Conservation (phyloP, 805 yeast species). For the Scheffersomyces amazonensis region DNA sequence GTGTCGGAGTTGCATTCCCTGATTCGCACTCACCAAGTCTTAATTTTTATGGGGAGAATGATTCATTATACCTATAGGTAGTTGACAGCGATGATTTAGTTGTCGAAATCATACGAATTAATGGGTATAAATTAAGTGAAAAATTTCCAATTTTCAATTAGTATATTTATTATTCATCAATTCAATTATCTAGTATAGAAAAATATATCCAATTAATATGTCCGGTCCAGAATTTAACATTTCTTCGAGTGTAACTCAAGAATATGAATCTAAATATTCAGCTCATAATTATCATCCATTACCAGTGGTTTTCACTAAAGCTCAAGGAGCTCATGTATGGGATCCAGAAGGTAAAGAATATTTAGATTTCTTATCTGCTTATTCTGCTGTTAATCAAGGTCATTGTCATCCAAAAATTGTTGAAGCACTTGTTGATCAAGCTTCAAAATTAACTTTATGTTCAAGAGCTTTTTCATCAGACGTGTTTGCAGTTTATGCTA, state of each 20-base stretch:
- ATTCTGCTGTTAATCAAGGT: constrained; percentile 97
- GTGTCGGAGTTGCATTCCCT: neutral
- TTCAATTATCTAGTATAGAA: neutral
- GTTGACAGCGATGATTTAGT: neutral
- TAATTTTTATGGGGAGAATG: neutral
- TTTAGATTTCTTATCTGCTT: constrained; percentile 88
- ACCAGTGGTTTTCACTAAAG: constrained; percentile 89
- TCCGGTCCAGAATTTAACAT: constrained; percentile 40
- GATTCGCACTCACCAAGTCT: neutral
- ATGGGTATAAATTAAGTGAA: no score
- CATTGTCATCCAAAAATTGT: constrained; percentile 96
- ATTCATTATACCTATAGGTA: neutral
- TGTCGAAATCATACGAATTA: no score
- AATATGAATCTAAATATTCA: constrained; percentile 75
- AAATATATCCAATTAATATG: constrained; percentile 9
- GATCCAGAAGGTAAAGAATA: constrained; percentile 97
- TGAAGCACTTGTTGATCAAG: constrained; percentile 82
- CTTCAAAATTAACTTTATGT: constrained; percentile 76
- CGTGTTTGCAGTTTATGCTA: constrained; percentile 81
- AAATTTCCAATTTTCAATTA: no score
- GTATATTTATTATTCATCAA: no score
- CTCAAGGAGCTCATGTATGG: constrained; percentile 92
- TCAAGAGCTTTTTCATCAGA: constrained; percentile 93
- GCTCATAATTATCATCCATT: constrained; percentile 97
- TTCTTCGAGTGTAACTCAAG: constrained; percentile 62